Base-by-base conservation (phyloP, 129 eudicot genomes). In the Saposhnikovia divaricata region DNA sequence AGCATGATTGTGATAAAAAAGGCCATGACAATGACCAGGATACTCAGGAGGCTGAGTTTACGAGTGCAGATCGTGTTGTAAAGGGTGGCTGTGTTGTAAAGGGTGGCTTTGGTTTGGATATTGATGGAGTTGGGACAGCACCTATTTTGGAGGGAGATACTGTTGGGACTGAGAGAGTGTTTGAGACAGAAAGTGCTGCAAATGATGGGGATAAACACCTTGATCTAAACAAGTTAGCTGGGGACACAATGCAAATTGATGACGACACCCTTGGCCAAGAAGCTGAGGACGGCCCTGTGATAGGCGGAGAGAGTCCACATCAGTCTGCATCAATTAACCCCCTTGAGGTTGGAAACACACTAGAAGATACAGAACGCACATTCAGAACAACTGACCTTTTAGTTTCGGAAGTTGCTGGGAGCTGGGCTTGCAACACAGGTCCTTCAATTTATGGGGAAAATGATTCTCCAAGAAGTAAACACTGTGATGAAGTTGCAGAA, bases 371-470 rank as follows among this genome's bases (percentile, higher is more conserved):
- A 25, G 90, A 89, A 82, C 90, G 83, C 71, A 87, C 90, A 15
- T 78, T 96, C 44, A 89, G 78, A 85, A 92, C 97, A 9, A 78
- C 81, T 11, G 99, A 96, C 74, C 99, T 92, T 75, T 80, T 96
- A 91, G 85, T 98, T 42, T 96, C 99, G 0, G 97, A 96, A 84
- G 93, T 89, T 81, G 89, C 86, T 15, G 99, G 99, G 80, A 96
- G 98, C 81, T 92, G 96, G 98, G 97, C 91, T 27, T 84, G 83
- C 78, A 87, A 87, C 79, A 88, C 98, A 7, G 88, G 86, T 72
- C 97, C 99, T 48, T 92, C 98, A 15, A 86, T 89, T 39, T 91
- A 89, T 12, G 98, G 95, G 55, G 97, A 95, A 63, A 95, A 95
- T 77, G 94, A 95, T 37, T 88, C 93, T 68, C 96, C 84, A 0